Evolutionary conservation across 2,329 filamentous ascomycete species (phyloP), one percentile per base, ranked within the genome.

Genomic region (Aspergillus pseudoterreus): DNA sequence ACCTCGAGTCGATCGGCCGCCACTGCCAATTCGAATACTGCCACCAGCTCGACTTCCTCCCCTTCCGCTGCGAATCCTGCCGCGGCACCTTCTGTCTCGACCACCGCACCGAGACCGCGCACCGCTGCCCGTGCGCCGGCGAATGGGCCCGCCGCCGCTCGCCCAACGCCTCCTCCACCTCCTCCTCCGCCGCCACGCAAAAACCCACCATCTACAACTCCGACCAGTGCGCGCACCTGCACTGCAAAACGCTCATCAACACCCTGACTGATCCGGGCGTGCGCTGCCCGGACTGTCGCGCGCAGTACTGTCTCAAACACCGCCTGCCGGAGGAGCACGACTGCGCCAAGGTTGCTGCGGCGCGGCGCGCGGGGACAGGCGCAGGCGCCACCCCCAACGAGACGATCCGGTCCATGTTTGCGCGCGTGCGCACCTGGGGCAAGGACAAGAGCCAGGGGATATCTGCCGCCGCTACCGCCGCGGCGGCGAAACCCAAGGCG

Each of bases 21-120:
- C 92, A 96, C 77, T 99, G 94, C 81, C 85, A 96, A 71, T 86
- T 88, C 73, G 78, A 87, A 58, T 95, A 90, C 78, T 99, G 94
- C 79, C 87, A 92, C 69, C 88, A 94, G 68, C 88, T 97, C 54
- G 94, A 97, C 74, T 97, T 99, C 71, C 83, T 99, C 4, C 94
- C 94, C 4, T 97, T 97, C 72, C 82, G 85, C 66, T 99, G 94
- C 76, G 89, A 95, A 69, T 94, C 88, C 61, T 99, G 94, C 75
- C 82, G 75, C 64, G 78, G 79, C 52, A 92, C 87, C 14, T 99
- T 85, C 76, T 99, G 95, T 71, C 87, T 95, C 59, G 92, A 97
- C 68, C 94, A 99, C 78, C 88, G 92, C 50, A 87, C 84, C 63
- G 92, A 97, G 75, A 82, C 83, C 17, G 76, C 89, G 0, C 95